A percentile compares a stretch with the other conserved stretches of the same genome.
Conservation (phyloP, 2,329 filamentous ascomycete genomes). For the Rasamsonia emersonii region DNA sequence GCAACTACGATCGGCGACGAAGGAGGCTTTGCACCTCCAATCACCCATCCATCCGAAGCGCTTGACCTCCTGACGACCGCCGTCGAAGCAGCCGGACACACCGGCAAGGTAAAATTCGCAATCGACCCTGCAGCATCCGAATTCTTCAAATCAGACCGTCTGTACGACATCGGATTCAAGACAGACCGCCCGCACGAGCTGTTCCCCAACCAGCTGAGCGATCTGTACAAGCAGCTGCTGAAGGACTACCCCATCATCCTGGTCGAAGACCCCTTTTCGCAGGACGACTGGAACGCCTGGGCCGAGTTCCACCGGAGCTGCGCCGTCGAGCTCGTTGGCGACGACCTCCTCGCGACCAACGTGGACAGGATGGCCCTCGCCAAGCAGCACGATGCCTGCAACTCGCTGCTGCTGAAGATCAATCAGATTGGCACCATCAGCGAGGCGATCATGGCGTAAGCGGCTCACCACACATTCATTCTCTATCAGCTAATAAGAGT, state of each 20-base stretch:
- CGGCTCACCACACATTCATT: not conserved
- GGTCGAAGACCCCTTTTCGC: slow-evolving; percentile 35
- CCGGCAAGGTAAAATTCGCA: slow-evolving; percentile 28
- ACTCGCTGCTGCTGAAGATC: slow-evolving; percentile 34
- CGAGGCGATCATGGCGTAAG: slow-evolving; percentile 33
- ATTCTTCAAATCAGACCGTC: slow-evolving; percentile 23
- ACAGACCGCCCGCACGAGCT: slow-evolving; percentile 14
- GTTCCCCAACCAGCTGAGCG: slow-evolving; percentile 18
- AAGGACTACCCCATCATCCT: slow-evolving; percentile 30
- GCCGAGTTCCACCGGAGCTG: slow-evolving; percentile 25
- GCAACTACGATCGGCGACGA: slow-evolving; percentile 29
- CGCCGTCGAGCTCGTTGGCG: slow-evolving; percentile 31
- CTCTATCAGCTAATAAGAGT: slow-evolving; percentile 1
- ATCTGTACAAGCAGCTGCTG: slow-evolving; percentile 24
- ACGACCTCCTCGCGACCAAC: slow-evolving; percentile 35
- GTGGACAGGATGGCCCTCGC: slow-evolving; percentile 25
- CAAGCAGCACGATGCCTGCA: slow-evolving; percentile 30
- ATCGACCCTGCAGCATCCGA: slow-evolving; percentile 35
- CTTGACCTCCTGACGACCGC: slow-evolving; percentile 24
- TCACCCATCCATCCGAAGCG: slow-evolving; percentile 25
- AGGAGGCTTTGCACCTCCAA: slow-evolving; percentile 30
- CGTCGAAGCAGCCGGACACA: slow-evolving; percentile 19
- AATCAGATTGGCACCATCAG: slow-evolving; percentile 37
- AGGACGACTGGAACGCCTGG: slow-evolving; percentile 34
- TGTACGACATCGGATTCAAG: slow-evolving; percentile 36